Conservation (phyloP, 345 rosid genomes). For the Clausena lansium region DNA sequence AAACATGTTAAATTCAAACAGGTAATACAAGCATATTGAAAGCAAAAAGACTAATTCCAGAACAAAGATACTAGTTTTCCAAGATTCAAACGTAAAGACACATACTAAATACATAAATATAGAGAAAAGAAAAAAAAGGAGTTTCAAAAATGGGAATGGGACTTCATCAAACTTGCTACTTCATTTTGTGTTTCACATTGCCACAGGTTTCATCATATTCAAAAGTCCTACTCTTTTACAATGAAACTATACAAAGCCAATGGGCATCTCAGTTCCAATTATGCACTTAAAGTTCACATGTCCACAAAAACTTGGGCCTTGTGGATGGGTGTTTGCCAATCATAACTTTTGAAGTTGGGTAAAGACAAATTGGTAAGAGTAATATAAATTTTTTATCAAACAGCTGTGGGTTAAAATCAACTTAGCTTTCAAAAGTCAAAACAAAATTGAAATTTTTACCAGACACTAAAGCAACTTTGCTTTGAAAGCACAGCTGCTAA, state of each 20-base stretch:
- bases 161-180: background rate
- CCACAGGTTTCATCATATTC: background rate
- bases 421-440: background rate
- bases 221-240: background rate
- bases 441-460: background rate
- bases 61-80: background rate
- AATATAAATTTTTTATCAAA: background rate
- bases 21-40: background rate
- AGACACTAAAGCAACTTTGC: too few species aligned
- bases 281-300: background rate
- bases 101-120: background rate
- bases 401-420: background rate
- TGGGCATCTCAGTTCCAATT: background rate
- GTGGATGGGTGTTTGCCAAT: background rate
- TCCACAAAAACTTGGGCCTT: background rate
- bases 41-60: background rate
- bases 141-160: background rate
- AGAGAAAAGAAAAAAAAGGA: background rate
- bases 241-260: background rate
- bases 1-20: conserved; percentile 14
- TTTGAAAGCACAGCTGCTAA: background rate
- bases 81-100: background rate
- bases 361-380: background rate
- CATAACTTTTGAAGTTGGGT: background rate
- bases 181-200: background rate